phyloP scores from a whole-genome alignment of 2,329 filamentous ascomycete genomes.

The Calonectria pauciramosa region DNA sequence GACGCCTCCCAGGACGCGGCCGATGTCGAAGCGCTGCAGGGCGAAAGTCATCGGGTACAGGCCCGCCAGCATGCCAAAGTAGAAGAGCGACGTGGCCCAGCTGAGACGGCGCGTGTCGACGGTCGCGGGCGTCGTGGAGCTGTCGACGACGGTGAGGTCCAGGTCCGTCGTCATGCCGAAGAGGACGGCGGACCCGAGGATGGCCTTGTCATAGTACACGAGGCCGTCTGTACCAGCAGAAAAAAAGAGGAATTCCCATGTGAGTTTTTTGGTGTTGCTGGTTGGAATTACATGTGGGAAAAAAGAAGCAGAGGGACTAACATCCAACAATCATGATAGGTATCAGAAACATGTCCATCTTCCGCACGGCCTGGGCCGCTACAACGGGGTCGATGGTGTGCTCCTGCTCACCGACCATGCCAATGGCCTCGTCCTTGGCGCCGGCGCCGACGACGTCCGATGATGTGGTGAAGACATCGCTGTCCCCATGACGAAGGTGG shows the following conservation, averaged over 20 bases:
- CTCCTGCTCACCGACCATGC: slow-evolving; percentile 70
- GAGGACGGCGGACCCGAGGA: slow-evolving; percentile 78
- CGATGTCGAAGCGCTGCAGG: slow-evolving; percentile 76
- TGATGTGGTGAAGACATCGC: slow-evolving; percentile 17
- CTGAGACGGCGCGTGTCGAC: slow-evolving; percentile 77
- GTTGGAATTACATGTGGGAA: neutral
- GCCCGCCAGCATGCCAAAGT: slow-evolving; percentile 83
- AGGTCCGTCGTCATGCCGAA: slow-evolving; percentile 84
- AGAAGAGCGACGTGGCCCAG: slow-evolving; percentile 85
- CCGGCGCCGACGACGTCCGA: neutral
- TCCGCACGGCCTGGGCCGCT: slow-evolving; percentile 70
- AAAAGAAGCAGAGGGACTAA: slow-evolving; percentile 36
- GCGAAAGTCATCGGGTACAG: slow-evolving; percentile 81
- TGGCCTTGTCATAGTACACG: slow-evolving; percentile 71
- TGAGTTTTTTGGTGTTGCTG: neutral
- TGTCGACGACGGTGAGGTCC: slow-evolving; percentile 65
- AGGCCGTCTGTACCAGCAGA: slow-evolving; percentile 54
- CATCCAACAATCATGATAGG: slow-evolving; percentile 74
- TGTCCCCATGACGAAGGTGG: neutral
- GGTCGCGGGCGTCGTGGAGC: slow-evolving; percentile 62
- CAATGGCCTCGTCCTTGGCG: slow-evolving; percentile 55
- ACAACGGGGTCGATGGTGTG: slow-evolving; percentile 67
- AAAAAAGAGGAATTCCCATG: neutral
- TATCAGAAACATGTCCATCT: slow-evolving; percentile 77
- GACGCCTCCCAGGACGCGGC: slow-evolving; percentile 73